A percentile compares a stretch with the other conserved stretches of the same genome.
phyloP scores from a whole-genome alignment of 2,329 filamentous ascomycete genomes.

The Talaromyces atroroseus region DNA sequence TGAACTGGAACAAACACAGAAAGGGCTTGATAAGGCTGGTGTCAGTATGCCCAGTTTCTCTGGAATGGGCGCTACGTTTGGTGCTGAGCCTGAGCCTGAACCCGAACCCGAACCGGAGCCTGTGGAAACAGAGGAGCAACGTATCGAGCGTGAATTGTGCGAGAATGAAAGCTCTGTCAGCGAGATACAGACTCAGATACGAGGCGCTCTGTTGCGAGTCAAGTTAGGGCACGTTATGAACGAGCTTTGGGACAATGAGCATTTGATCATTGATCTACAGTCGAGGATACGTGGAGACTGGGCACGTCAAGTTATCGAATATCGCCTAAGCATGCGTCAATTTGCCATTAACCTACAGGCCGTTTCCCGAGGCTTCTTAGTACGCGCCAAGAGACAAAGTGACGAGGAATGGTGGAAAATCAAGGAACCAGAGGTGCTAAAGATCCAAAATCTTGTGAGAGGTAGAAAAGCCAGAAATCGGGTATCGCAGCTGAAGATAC shows the following conservation, averaged over 20 bases:
- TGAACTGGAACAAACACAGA: conserved; percentile 93
- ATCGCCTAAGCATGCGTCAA: conserved; percentile 73
- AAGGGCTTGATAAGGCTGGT: conserved; percentile 91
- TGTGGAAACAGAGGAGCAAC: conserved; percentile 81
- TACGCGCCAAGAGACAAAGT: conserved; percentile 57
- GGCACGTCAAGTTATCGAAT: conserved; percentile 73
- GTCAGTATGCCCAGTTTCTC: conserved; percentile 96
- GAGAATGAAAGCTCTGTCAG: conserved; percentile 67
- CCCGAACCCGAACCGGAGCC: conserved; percentile 52
- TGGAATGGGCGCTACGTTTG: conserved; percentile 94
- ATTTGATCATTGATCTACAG: conserved; percentile 73
- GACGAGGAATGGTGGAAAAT: conserved; percentile 68
- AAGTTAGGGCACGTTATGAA: conserved; percentile 80
- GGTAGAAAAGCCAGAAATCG: conserved; percentile 40
- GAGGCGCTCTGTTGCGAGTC: conserved; percentile 73
- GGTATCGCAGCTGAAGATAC: conserved; percentile 37
- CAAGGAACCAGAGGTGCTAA: conserved; percentile 65
- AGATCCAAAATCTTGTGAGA: conserved; percentile 77
- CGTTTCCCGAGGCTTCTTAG: conserved; percentile 67
- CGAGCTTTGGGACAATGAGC: conserved; percentile 78
- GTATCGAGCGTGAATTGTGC: conserved; percentile 71
- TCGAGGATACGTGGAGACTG: conserved; percentile 83
- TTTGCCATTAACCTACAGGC: conserved; percentile 81
- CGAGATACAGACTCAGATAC: conserved; percentile 81
- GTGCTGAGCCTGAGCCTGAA: conserved; percentile 72